phyloP scores from a whole-genome alignment of 208 protist genomes.

The Crithidia expoeki region DNA sequence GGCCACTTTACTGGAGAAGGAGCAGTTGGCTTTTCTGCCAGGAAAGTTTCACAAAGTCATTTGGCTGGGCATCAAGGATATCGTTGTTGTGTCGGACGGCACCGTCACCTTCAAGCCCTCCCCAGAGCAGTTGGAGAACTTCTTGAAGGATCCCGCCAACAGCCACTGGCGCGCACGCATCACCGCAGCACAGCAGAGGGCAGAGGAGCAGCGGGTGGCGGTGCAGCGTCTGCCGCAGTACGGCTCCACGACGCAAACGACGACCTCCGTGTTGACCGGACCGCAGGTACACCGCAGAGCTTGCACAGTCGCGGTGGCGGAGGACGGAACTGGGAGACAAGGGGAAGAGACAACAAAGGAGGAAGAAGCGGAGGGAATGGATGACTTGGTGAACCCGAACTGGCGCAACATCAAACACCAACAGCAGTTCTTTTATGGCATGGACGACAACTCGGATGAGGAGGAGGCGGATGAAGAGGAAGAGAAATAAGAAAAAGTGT shows the following conservation, averaged over 20 bases:
- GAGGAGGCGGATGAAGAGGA: slow-evolving; percentile 44
- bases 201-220: slow-evolving; percentile 39
- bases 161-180: slow-evolving; percentile 49
- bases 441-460: slow-evolving; percentile 57
- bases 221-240: slow-evolving; percentile 62
- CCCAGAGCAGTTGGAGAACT: slow-evolving; percentile 73
- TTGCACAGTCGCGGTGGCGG: background rate
- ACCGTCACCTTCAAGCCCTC: slow-evolving; percentile 77
- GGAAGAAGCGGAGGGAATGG: slow-evolving; percentile 15
- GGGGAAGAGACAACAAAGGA: too few species aligned
- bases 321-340: background rate
- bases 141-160: slow-evolving; percentile 45
- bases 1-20: background rate
- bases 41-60: slow-evolving; percentile 91
- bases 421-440: slow-evolving; percentile 73
- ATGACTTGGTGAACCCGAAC: slow-evolving; percentile 69
- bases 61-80: slow-evolving; percentile 78
- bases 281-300: slow-evolving; percentile 19
- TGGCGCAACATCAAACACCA: slow-evolving; percentile 76
- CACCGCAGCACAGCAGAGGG: slow-evolving; percentile 41
- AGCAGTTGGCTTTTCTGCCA: slow-evolving; percentile 69
- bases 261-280: slow-evolving; percentile 51
- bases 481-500: background rate
- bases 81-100: slow-evolving; percentile 72
- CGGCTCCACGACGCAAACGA: slow-evolving; percentile 46